Evolutionary conservation across 2,329 filamentous ascomycete species (phyloP).

Genomic region (Drechslera avenae): DNA sequence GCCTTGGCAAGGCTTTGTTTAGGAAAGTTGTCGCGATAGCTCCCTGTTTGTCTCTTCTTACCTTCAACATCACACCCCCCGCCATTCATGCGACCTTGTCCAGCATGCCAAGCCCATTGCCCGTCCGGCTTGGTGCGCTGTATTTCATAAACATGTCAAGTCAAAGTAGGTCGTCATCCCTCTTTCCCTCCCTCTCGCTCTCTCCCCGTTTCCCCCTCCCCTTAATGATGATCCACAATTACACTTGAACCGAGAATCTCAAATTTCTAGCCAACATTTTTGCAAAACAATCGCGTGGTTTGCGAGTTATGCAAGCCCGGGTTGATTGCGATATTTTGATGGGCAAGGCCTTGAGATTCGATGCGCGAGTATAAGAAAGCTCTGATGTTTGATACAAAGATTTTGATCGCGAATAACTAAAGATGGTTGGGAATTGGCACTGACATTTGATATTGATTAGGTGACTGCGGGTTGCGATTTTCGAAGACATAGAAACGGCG

Average conservation of each 20-base stretch:
- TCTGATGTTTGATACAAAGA: conserved; percentile 10
- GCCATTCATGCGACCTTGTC: not conserved
- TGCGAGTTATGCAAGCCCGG: conserved; percentile 13
- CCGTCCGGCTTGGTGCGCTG: too few relatives aligned
- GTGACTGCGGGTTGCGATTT: too few relatives aligned
- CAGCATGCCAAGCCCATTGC: too few relatives aligned
- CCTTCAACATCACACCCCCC: too few relatives aligned
- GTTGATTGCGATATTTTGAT: not conserved
- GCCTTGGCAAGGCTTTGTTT: too few relatives aligned
- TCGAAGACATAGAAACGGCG: too few relatives aligned
- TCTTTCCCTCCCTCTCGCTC: not conserved
- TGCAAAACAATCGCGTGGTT: conserved; percentile 11
- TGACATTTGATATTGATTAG: too few relatives aligned
- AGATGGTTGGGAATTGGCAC: too few relatives aligned
- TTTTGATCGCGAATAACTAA: too few relatives aligned
- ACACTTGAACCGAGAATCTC: conserved; percentile 23
- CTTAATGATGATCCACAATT: conserved; percentile 17
- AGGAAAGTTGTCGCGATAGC: not conserved
- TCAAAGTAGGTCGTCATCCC: conserved; percentile 1
- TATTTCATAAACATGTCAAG: too few relatives aligned
- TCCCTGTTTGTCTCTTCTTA: not conserved
- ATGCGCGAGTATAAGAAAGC: conserved; percentile 26
- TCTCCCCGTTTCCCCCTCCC: not conserved
- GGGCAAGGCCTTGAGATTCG: conserved; percentile 3
- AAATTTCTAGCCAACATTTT: not conserved